Base-by-base conservation (phyloP, 352 stramenopile species). In the Globisporangium cederbergense region DNA sequence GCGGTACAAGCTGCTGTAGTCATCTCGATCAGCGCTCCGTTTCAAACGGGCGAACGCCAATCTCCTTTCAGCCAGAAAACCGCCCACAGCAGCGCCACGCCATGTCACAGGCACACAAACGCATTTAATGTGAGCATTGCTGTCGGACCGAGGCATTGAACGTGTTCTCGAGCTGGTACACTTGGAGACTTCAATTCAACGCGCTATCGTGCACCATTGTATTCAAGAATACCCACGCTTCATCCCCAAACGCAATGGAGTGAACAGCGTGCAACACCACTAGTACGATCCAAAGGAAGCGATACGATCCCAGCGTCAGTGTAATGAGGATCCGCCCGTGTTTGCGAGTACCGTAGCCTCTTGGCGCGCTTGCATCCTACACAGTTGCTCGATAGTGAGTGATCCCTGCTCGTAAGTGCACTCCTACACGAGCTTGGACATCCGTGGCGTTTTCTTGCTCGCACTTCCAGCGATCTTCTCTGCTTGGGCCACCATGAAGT, bases 231-330 rank as follows among this genome's bases (percentile, higher is more conserved):
- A 60, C 22, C 11, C 3, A 49, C 10, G n/a, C 14, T 49, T 60
- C 36, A 8, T 49, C 20, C 14, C 54, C 54, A n/a, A 45, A 60
- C 20, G 54, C 54, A 34, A 47, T 20, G 25, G 34, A 10, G 20
- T 49, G 36, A 13, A 60, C 3, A 22, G n/a, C 54, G 28, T 60
- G 54, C 54, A 60, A 22, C 20, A 40, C 54, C 4, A 60, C 7
- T n/a, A 60, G 36, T 7, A 36, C 9, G 20, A 60, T 46, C 36
- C 54, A 60, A 25, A 62, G 57, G 10, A 42, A 25, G 28, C 50
- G 28, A 32, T 42, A 42, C 50, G 50, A 22, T 14, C 7, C 14
- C n/a, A 32, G 28, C 9, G 9, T 16, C 50, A 42, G 32, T 10
- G 50, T 25, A 4, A 56, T 18, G 28, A 56, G 14, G 28, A 56